Conservation (phyloP, 495 filamentous ascomycete genomes). For the Xylaria curta region DNA sequence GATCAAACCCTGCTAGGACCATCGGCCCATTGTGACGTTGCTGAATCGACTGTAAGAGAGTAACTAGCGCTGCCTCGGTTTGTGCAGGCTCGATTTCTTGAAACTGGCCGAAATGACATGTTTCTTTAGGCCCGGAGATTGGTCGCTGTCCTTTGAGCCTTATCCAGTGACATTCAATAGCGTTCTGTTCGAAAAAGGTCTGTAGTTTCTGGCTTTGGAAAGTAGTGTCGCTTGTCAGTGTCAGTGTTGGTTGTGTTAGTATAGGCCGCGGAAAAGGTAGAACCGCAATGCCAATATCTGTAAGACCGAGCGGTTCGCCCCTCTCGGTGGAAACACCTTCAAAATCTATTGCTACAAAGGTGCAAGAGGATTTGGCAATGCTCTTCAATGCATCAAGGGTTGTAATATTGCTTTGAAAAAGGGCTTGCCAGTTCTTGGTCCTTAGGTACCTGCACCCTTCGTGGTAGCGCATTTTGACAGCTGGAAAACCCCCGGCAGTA, state of each 20-base stretch:
- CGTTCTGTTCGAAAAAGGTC: slow-evolving; percentile 7
- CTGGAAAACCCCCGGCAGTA: not conserved
- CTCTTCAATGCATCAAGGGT: slow-evolving; percentile 12
- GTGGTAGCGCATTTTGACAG: slow-evolving; percentile 9
- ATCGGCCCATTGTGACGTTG: not conserved
- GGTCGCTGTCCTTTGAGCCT: slow-evolving; percentile 2
- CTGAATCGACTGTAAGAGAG: slow-evolving; percentile 11
- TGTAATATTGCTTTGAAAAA: not conserved
- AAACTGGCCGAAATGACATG: slow-evolving; percentile 13
- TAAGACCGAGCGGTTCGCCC: slow-evolving; percentile 5
- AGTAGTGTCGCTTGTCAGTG: not conserved
- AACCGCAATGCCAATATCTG: slow-evolving; percentile 18
- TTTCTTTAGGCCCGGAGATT: not conserved
- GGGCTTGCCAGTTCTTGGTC: slow-evolving; percentile 4
- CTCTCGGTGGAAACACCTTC: not conserved
- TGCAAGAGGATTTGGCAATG: slow-evolving; percentile 7
- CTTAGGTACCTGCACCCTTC: not conserved
- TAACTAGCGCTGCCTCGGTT: slow-evolving; percentile 6
- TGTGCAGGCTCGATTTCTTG: slow-evolving; percentile 19
- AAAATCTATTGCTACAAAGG: slow-evolving; percentile 16
- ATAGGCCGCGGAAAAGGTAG: not conserved
- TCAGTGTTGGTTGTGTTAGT: slow-evolving; percentile 2
- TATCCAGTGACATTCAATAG: slow-evolving; percentile 16
- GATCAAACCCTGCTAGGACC: slow-evolving; percentile 5
- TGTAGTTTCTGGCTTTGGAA: not conserved